Conservation (phyloP, 2,329 filamentous ascomycete species). For the Coniella vitis region DNA sequence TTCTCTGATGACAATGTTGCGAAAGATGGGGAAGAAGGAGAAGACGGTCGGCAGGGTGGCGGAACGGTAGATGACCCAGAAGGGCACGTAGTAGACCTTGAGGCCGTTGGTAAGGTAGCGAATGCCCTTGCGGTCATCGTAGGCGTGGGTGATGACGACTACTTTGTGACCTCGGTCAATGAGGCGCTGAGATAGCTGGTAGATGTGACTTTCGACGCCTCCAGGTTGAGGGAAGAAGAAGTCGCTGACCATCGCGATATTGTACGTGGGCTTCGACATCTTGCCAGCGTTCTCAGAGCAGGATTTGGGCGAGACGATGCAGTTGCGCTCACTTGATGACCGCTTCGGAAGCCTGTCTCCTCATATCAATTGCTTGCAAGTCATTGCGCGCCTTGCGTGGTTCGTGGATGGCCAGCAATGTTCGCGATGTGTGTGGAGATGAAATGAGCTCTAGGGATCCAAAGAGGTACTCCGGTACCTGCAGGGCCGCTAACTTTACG, state of each 20-base stretch:
- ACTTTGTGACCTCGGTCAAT: conserved; percentile 98
- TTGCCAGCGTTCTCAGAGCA: conserved; percentile 17
- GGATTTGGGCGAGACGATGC: not conserved
- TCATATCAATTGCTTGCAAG: not conserved
- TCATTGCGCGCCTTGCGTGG: not conserved
- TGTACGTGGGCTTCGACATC: conserved; percentile 54
- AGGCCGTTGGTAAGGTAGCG: conserved; percentile 95
- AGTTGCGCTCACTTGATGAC: not conserved
- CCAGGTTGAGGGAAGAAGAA: conserved; percentile 99
- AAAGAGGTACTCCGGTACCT: not conserved
- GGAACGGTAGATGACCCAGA: conserved; percentile 90
- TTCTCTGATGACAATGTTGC: conserved; percentile 91
- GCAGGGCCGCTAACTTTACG: too few relatives aligned
- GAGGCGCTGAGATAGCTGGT: conserved; percentile 92
- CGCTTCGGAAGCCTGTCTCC: not conserved
- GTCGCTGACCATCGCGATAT: conserved; percentile 91
- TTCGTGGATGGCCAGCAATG: not conserved
- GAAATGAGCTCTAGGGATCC: not conserved
- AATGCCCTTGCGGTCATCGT: conserved; percentile 82
- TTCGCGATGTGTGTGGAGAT: not conserved
- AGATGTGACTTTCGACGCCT: conserved; percentile 96
- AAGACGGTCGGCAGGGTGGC: conserved; percentile 95
- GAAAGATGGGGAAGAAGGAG: conserved; percentile 96
- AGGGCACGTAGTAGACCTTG: conserved; percentile 97
- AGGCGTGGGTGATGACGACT: conserved; percentile 93